Base-by-base conservation (phyloP, 1,284 basidiomycete species). In the Flammula alnicola region DNA sequence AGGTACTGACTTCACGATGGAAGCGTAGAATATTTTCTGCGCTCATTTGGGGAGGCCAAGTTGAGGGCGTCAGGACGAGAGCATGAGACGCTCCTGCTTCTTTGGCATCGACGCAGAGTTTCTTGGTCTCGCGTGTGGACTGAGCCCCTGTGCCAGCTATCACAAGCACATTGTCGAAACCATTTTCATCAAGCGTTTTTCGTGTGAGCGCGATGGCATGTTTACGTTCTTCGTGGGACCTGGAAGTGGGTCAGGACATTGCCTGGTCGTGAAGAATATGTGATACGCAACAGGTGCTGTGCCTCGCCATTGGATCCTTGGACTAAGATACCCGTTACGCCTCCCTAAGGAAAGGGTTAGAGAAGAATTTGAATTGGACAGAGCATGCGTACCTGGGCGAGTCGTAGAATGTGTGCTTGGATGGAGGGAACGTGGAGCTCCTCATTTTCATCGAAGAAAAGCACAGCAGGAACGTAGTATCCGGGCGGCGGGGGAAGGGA, bases 61-160 rank as follows among this genome's bases (percentile, higher is more conserved):
- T 80, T 1, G 80, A 81, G 3, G 88, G 86, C 0, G 86, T 87
- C 39, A 89, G 68, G n/a, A 91, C 86, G 43, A 92, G 80, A 5
- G 80, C 85, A 61, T 88, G 83, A 27, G 83, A 82, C 6, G 92
- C 93, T 3, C 94, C 93, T 0, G 88, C 88, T 12, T 85, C 84
- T 37, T 82, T 83, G 2, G 93, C 93, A 60, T 95, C 89, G 17
- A 72, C 64, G 58, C 86, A 88, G 31, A 95, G 77, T 63, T 87
- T 79, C 65, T 91, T 89, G 19, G 92, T 93, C 66, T 95, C 92
- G 14, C 83, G 76, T 0, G 91, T 88, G 0, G 90, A 92, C 49
- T 83, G 85, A 2, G 85, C 87, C 3, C 93, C 93, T 1, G 92
- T 94, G 1, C 93, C 94, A 7, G 88, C 93, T 51, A 96, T 85